Evolutionary conservation across 176 grass and related monocot species (phyloP), one percentile per base, ranked within the genome.

Genomic region (Carex cristatella): DNA sequence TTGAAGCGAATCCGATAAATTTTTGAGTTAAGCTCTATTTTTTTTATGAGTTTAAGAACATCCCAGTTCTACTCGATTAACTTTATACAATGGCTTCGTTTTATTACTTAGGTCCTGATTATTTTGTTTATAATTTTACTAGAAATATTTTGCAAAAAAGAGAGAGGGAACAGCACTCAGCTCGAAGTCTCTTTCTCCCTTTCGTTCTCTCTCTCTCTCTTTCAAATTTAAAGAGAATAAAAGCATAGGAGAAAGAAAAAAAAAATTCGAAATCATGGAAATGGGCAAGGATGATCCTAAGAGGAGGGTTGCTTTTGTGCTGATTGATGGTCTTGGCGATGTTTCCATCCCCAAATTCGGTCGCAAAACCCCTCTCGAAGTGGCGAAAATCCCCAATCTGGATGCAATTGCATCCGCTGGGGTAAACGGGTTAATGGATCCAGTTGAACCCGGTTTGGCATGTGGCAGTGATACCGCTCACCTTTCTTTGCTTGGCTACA

Each of bases 391-490:
- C 66, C 87, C 87, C 71, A 70, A 86, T 79, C 80, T 98, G 81
- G 91, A 95, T 81, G 93, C 90, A 59, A 68, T 98, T 67, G 93
- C 93, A 18, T 88, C 91, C 9, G 84, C 89, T 9, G 95, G 95
- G 76, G 87, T 98, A 85, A 81, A 86, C 68, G 93, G 96, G 48
- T 88, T 98, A 69, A 98, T 98, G 96, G 93, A 95, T 82, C 93
- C 96, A 74, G 93, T 98, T 48, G 96, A 95, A 62, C 89, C 96
- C 0, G 90, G 96, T 32, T 83, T 98, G 70, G 90, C 91, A 57
- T 98, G 93, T 83, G 96, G 96, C 4, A 98, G 93, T 85, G 93
- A 98, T 86, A 98, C 96, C 5, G 93, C 93, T 46, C 95, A 98
- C 83, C 96, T 98, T 23, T 98, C 93, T 40, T 80, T 95, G 42